These are phyloP conservation scores for Coniochaeta ligniaria DNA, from an alignment of 2,329 filamentous ascomycete species.

Conservation along the genomic window DNA sequence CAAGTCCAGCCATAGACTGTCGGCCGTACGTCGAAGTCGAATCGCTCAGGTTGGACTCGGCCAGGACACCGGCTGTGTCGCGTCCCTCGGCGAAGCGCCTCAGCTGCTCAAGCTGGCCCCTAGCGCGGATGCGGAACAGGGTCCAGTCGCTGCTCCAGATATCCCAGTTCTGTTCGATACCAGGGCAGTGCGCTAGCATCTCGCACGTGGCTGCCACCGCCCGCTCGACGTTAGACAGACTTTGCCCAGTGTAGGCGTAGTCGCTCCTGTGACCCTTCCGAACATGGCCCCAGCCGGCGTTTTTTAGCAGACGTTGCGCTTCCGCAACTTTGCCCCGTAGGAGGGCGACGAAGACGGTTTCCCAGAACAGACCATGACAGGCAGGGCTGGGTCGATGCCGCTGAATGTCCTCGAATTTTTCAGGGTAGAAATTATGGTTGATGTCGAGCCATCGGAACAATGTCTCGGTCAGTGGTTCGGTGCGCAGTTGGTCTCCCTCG, in stretches of 20 bases:
- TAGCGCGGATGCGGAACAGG: conserved; percentile 70
- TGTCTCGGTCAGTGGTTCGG: conserved; percentile 62
- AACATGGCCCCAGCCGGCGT: conserved; percentile 73
- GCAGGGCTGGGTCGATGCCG: conserved; percentile 65
- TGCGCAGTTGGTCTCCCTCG: conserved; percentile 18
- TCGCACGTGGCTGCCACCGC: conserved; percentile 63
- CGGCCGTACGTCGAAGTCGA: conserved; percentile 28
- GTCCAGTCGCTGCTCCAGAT: conserved; percentile 76
- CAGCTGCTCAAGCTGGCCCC: conserved; percentile 62
- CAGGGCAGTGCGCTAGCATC: conserved; percentile 68
- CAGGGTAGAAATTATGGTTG: conserved; percentile 65
- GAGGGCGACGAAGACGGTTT: conserved; percentile 65
- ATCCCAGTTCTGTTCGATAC: conserved; percentile 68
- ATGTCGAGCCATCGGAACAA: conserved; percentile 77
- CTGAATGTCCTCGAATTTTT: conserved; percentile 59
- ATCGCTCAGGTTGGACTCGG: conserved; percentile 17
- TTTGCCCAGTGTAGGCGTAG: conserved; percentile 63
- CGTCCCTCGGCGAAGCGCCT: conserved; percentile 70
- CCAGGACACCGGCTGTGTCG: conserved; percentile 14
- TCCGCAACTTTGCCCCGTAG: conserved; percentile 67
- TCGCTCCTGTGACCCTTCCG: conserved; percentile 59
- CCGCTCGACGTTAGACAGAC: conserved; percentile 70
- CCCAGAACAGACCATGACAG: conserved; percentile 76
- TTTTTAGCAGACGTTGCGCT: conserved; percentile 60
- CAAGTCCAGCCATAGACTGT: conserved; percentile 54